These are phyloP conservation scores for Aspergillus thermomutatus DNA, from an alignment of 2,329 filamentous ascomycete species.

Conservation along the genomic window DNA sequence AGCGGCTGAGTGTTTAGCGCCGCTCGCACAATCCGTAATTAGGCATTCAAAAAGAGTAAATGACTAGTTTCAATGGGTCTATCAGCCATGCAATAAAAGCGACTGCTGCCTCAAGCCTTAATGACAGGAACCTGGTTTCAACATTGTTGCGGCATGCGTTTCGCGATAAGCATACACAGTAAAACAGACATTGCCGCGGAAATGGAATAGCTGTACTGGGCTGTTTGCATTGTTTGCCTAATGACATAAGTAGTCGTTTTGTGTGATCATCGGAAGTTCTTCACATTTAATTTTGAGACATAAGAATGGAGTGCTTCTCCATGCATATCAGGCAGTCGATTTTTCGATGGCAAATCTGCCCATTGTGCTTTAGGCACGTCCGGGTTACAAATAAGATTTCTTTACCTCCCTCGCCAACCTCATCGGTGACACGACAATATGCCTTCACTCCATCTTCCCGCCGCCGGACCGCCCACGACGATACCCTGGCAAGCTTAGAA, in stretches of 20 bases:
- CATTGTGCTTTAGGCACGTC: background rate
- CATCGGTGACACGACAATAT: constrained; percentile 14
- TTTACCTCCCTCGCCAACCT: constrained; percentile 1
- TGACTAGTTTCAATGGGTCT: background rate
- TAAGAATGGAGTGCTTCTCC: constrained; percentile 27
- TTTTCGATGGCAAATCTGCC: constrained; percentile 2
- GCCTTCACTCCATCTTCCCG: constrained; percentile 17
- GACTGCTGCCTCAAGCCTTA: background rate
- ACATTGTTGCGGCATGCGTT: background rate
- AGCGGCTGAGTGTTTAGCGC: constrained; percentile 53
- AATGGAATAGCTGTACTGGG: background rate
- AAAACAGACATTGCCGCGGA: background rate
- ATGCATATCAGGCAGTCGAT: constrained; percentile 18
- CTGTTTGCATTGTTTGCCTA: constrained; percentile 38
- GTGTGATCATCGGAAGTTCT: constrained; percentile 4
- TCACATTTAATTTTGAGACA: constrained; percentile 3
- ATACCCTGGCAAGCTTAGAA: constrained; percentile 5
- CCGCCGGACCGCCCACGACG: constrained; percentile 17
- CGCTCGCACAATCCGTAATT: constrained; percentile 56
- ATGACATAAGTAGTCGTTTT: constrained; percentile 30
- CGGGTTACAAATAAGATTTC: background rate
- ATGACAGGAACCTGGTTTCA: background rate
- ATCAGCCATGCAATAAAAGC: background rate
- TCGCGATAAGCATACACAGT: background rate
- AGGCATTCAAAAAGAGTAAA: background rate